Conservation (phyloP, 352 stramenopile genomes). For the Vaucheria bursata region DNA sequence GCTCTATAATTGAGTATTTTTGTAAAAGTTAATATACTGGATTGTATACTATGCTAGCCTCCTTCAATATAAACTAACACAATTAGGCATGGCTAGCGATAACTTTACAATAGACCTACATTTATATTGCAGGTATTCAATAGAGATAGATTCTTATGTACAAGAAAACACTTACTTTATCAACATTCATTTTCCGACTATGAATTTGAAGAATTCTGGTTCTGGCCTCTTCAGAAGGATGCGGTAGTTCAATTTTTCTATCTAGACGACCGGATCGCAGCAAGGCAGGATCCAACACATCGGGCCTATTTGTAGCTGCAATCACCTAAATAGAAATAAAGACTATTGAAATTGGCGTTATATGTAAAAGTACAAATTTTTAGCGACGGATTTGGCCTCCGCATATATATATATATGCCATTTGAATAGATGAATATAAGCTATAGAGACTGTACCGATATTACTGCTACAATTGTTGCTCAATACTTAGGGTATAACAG, state of each 20-base stretch:
- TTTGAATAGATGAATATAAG: conserved; percentile 86
- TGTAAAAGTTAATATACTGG: too few relatives aligned
- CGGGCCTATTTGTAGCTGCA: conserved; percentile 88
- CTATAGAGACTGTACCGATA: conserved; percentile 87
- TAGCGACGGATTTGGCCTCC: too few relatives aligned
- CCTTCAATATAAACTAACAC: too few relatives aligned
- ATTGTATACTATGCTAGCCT: too few relatives aligned
- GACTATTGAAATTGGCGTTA: conserved; percentile 94
- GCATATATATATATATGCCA: conserved; percentile 59
- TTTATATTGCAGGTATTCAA: too few relatives aligned
- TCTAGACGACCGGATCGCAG: conserved; percentile 73
- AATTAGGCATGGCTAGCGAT: too few relatives aligned
- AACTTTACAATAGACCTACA: too few relatives aligned
- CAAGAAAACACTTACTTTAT: too few relatives aligned
- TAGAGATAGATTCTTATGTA: too few relatives aligned
- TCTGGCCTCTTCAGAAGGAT: conserved; percentile 92
- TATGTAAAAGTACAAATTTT: conserved; percentile 95
- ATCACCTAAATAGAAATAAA: conserved; percentile 75
- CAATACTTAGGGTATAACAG: too few relatives aligned
- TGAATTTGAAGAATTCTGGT: conserved; percentile 93
- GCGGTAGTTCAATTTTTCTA: conserved; percentile 92
- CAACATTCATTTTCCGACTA: conserved; percentile 54
- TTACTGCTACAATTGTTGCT: conserved; percentile 89
- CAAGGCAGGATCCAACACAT: conserved; percentile 90
- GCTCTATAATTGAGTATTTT: too few relatives aligned